A percentile compares a stretch with the other conserved stretches of the same genome.
Evolutionary conservation across 2,329 filamentous ascomycete species (phyloP).

Genomic region (Aspergillus sp.): DNA sequence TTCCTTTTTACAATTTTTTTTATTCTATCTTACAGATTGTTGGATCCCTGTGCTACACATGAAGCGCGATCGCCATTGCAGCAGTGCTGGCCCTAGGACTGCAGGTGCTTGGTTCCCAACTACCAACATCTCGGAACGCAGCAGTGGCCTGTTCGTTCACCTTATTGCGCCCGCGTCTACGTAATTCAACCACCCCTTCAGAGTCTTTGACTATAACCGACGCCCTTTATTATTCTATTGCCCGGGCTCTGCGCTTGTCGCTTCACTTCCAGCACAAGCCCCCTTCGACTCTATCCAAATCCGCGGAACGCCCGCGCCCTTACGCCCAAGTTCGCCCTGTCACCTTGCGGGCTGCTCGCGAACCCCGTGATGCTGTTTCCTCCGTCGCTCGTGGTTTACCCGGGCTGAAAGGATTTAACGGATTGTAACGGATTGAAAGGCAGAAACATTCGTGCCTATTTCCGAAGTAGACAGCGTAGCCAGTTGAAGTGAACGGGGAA

Average conservation of each 20-base stretch:
- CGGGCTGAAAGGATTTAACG: neutral
- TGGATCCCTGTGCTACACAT: neutral
- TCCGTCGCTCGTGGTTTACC: neutral
- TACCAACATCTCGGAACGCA: neutral
- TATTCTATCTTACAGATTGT: neutral
- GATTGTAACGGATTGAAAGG: neutral
- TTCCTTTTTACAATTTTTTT: neutral
- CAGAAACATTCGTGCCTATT: conserved; percentile 16
- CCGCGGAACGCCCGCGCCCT: neutral
- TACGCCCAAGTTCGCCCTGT: conserved; percentile 4
- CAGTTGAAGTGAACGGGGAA: neutral
- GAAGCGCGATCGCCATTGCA: neutral
- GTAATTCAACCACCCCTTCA: neutral
- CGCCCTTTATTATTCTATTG: neutral
- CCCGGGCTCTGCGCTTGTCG: neutral
- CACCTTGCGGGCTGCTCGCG: neutral
- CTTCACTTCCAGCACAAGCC: neutral
- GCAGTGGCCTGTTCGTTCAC: neutral
- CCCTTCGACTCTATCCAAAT: neutral
- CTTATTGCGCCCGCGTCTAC: neutral
- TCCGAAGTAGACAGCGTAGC: neutral
- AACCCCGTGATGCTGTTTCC: neutral
- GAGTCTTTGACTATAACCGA: neutral
- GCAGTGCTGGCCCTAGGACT: neutral
- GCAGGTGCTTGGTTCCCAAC: neutral